These are phyloP conservation scores for Pleurotus eryngii DNA, from an alignment of 768 basidiomycete species.

Conservation along the genomic window DNA sequence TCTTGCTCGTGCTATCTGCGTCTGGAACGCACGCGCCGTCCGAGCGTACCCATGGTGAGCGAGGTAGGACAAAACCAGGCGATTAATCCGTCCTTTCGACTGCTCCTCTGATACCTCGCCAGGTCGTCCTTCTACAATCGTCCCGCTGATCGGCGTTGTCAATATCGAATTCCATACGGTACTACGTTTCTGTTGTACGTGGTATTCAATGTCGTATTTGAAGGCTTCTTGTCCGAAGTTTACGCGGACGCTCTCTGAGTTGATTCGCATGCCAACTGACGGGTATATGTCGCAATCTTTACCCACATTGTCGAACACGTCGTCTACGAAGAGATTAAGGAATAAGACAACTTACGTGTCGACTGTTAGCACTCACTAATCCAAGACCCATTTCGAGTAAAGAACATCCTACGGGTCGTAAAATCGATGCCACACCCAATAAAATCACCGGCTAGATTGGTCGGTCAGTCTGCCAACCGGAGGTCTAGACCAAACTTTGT, in stretches of 20 bases:
- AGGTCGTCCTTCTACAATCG: conserved; percentile 22
- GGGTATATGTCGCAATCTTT: conserved; percentile 72
- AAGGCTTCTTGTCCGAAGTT: conserved; percentile 90
- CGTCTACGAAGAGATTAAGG: conserved; percentile 19
- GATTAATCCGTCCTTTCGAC: conserved; percentile 58
- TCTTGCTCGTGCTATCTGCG: conserved; percentile 40
- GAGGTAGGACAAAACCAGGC: conserved; percentile 77
- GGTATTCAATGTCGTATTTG: conserved; percentile 85
- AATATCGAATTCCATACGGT: conserved; percentile 67
- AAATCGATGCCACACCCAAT: conserved; percentile 95
- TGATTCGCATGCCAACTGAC: conserved; percentile 83
- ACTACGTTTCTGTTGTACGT: conserved; percentile 71
- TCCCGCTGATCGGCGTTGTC: conserved; percentile 44
- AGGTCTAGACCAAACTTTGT: not conserved
- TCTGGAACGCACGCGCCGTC: conserved; percentile 66
- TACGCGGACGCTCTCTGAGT: conserved; percentile 71
- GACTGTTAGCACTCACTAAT: conserved; percentile 42
- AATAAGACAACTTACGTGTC: not conserved
- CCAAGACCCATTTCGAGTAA: conserved; percentile 81
- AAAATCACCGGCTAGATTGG: conserved; percentile 69
- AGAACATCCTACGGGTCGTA: conserved; percentile 75
- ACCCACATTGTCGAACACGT: conserved; percentile 71
- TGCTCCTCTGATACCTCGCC: conserved; percentile 40
- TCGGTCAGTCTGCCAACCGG: not conserved
- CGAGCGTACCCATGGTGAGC: conserved; percentile 81